Percentiles rank a stretch among this genome's conserved stretches.
phyloP scores from a whole-genome alignment of 129 eudicot species.

The Escallonia rubra region DNA sequence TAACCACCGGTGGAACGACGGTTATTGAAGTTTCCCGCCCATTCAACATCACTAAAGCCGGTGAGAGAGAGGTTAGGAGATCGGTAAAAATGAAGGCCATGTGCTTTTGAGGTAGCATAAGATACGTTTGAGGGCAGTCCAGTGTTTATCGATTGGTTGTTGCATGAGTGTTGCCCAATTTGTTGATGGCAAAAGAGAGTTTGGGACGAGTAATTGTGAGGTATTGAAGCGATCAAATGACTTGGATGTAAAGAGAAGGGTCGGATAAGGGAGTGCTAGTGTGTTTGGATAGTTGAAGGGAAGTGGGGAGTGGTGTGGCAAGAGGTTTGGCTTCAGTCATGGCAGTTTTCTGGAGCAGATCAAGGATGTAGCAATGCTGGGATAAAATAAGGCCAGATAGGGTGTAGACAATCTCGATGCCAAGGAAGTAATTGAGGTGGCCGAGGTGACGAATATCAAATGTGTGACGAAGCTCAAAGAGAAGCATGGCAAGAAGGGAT shows the following conservation, averaged over 20 bases:
- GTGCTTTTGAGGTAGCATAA: not conserved
- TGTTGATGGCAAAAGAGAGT: not conserved
- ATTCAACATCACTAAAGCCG: constrained; percentile 1
- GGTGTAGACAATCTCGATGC: not conserved
- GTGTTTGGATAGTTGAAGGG: not conserved
- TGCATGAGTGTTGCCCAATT: not conserved
- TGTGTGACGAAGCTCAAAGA: too few species aligned
- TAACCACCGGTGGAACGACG: not conserved
- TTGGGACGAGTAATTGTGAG: not conserved
- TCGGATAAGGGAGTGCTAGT: not conserved
- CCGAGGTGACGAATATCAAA: not conserved
- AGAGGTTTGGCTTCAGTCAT: not conserved
- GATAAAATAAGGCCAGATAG: not conserved
- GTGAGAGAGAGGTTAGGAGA: not conserved
- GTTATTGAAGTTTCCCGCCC: not conserved
- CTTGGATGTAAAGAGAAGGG: not conserved
- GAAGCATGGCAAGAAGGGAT: too few species aligned
- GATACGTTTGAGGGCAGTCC: not conserved
- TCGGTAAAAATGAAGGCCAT: not conserved
- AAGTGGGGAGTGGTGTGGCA: not conserved
- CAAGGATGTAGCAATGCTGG: not conserved
- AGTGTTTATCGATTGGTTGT: not conserved
- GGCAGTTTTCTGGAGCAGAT: not conserved
- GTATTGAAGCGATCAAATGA: constrained; percentile 2
- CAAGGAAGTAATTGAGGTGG: not conserved